phyloP scores from a whole-genome alignment of 495 filamentous ascomycete species.

The Hyaloscypha bicolor region DNA sequence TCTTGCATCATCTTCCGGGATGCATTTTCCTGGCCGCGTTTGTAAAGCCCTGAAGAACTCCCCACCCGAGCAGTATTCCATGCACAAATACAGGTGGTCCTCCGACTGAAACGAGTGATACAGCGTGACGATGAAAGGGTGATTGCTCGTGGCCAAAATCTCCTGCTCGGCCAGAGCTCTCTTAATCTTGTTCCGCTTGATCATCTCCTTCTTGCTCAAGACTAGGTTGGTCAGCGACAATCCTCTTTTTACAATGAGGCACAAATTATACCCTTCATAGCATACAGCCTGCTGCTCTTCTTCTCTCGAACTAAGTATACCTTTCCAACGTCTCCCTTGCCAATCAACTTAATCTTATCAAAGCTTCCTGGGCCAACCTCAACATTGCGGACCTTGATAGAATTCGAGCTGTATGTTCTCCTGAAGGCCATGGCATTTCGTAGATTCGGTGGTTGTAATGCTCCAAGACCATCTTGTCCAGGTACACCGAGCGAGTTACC shows the following conservation, averaged over 20 bases:
- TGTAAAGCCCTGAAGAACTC: conserved; percentile 98
- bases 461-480: conserved; percentile 42
- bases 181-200: conserved; percentile 99
- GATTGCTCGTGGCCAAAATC: conserved; percentile 96
- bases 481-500: conserved; percentile 39
- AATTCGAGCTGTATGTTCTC: conserved; percentile 97
- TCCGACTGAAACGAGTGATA: conserved; percentile 99
- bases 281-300: conserved; percentile 92
- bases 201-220: conserved; percentile 99
- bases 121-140: conserved; percentile 97
- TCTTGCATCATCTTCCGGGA: conserved; percentile 92
- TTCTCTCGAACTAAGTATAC: conserved; percentile 97
- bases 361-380: conserved; percentile 96
- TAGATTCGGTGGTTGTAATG: conserved; percentile 49
- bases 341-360: conserved; percentile 99
- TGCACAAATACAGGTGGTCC: conserved; percentile 96
- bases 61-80: conserved; percentile 99
- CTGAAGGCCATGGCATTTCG: conserved; percentile 67
- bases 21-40: conserved; percentile 94
- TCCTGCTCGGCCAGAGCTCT: conserved; percentile 96
- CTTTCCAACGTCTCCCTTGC: conserved; percentile 98
- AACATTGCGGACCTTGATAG: conserved; percentile 95
- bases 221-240: conserved; percentile 61
- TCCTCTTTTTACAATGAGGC: neutral
- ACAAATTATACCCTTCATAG: conserved; percentile 83